Percentiles rank a stretch among this genome's conserved stretches.
These are phyloP conservation scores for Aphanomyces cochlioides DNA, from an alignment of 352 stramenopile genomes.

Conservation along the genomic window DNA sequence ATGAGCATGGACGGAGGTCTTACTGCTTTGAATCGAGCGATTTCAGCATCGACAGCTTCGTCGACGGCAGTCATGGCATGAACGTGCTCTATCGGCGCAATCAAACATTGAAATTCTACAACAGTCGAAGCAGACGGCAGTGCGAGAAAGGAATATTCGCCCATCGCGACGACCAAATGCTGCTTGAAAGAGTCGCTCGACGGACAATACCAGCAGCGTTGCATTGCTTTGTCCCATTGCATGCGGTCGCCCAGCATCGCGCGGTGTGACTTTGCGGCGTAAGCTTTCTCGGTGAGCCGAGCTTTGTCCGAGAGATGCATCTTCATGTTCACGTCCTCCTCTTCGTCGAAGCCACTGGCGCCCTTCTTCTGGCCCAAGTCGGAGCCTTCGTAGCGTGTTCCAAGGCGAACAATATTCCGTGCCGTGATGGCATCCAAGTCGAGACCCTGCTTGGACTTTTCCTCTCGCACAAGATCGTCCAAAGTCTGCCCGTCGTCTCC, in stretches of 20 bases:
- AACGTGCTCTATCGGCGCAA: conserved; percentile 70
- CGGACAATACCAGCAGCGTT: conserved; percentile 69
- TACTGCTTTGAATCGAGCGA: conserved; percentile 57
- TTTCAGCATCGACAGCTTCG: conserved; percentile 61
- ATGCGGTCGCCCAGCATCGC: conserved; percentile 57
- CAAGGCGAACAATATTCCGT: conserved; percentile 70
- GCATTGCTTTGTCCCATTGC: conserved; percentile 58
- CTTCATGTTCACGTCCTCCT: conserved; percentile 60
- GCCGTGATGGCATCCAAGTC: conserved; percentile 70
- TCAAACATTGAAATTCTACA: conserved; percentile 63
- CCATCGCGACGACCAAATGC: conserved; percentile 73
- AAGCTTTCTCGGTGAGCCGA: conserved; percentile 57
- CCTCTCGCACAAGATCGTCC: conserved; percentile 73
- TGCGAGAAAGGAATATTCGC: conserved; percentile 68
- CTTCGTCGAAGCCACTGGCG: conserved; percentile 77
- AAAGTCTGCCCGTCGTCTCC: conserved; percentile 41
- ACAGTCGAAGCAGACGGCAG: conserved; percentile 54
- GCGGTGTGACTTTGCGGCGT: conserved; percentile 49
- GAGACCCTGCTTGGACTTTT: conserved; percentile 33
- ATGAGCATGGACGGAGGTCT: background rate
- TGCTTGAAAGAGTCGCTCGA: conserved; percentile 72
- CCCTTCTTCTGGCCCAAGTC: conserved; percentile 59
- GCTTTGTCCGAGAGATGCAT: conserved; percentile 49
- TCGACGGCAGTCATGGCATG: conserved; percentile 53
- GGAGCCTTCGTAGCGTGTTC: conserved; percentile 64